These are phyloP conservation scores for Aureobasidium sp. DNA, from an alignment of 2,329 filamentous ascomycete species.

Conservation along the genomic window DNA sequence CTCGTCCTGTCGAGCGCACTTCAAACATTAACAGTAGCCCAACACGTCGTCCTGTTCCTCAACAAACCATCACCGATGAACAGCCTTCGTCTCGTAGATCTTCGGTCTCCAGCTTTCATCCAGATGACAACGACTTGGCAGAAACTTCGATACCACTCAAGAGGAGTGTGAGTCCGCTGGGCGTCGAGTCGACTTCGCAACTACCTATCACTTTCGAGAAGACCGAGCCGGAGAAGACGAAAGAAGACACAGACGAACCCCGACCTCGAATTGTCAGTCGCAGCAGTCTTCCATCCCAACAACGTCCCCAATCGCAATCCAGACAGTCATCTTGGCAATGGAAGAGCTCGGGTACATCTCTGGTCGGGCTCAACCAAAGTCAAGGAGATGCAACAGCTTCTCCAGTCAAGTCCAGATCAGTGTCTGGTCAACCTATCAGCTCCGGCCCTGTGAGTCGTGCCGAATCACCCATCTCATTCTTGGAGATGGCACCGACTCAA, in stretches of 20 bases:
- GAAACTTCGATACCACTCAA: background rate
- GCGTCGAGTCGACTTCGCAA: background rate
- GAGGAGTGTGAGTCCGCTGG: background rate
- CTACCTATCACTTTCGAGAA: background rate
- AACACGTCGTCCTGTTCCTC: background rate
- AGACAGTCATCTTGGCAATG: conserved; percentile 1
- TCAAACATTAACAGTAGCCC: background rate
- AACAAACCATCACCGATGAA: background rate
- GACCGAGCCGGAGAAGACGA: background rate
- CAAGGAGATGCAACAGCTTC: background rate
- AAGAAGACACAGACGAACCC: background rate
- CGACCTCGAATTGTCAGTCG: conserved; percentile 1
- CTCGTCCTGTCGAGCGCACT: background rate
- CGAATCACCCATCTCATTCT: conserved; percentile 3
- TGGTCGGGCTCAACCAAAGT: background rate
- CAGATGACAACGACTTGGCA: background rate
- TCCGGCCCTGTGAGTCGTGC: background rate
- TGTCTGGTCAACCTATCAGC: background rate
- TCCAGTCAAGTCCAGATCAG: background rate
- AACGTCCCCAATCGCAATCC: background rate
- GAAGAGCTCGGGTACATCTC: conserved; percentile 6
- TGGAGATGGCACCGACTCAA: background rate
- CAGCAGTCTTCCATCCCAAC: conserved; percentile 9
- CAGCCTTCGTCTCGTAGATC: background rate
- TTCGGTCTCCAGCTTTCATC: background rate